Evolutionary conservation across 2,329 filamentous ascomycete genomes (phyloP).

Genomic region (Mollisiaceae sp.): DNA sequence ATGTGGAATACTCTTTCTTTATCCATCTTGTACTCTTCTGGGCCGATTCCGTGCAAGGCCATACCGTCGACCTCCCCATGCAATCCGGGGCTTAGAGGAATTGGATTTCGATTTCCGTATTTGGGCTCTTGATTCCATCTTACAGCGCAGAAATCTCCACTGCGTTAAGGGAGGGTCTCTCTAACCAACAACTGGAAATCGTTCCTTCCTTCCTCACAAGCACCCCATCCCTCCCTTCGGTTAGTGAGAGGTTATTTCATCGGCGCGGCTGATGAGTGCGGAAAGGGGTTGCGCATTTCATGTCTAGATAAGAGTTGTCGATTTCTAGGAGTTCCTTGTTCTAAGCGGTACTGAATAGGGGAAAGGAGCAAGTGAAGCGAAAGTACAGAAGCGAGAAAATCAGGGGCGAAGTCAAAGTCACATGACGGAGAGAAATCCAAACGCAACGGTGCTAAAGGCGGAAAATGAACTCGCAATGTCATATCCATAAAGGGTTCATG

Average conservation of each 20-base stretch:
- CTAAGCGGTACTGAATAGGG: background rate
- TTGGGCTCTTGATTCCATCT: conserved; percentile 15
- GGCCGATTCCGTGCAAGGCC: too few species aligned
- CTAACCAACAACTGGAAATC: conserved; percentile 26
- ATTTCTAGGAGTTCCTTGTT: too few species aligned
- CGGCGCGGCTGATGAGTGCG: conserved; percentile 76
- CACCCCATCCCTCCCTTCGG: conserved; percentile 61
- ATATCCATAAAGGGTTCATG: too few species aligned
- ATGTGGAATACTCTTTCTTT: conserved; percentile 38
- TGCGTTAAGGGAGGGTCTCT: too few species aligned
- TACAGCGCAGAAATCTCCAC: conserved; percentile 18
- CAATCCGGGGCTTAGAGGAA: background rate
- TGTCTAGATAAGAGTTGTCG: conserved; percentile 45
- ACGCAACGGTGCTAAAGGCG: too few species aligned
- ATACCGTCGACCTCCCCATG: background rate
- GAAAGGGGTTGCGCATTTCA: conserved; percentile 76
- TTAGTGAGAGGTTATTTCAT: conserved; percentile 55
- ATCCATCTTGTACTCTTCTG: background rate
- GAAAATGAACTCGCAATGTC: too few species aligned
- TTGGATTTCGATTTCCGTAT: conserved; percentile 8
- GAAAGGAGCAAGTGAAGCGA: too few species aligned
- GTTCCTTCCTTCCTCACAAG: background rate
- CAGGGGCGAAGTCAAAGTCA: too few species aligned
- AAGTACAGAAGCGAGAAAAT: too few species aligned
- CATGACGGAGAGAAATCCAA: too few species aligned